These are phyloP conservation scores for Orbilia javanica DNA, from an alignment of 2,329 filamentous ascomycete species.

Conservation along the genomic window DNA sequence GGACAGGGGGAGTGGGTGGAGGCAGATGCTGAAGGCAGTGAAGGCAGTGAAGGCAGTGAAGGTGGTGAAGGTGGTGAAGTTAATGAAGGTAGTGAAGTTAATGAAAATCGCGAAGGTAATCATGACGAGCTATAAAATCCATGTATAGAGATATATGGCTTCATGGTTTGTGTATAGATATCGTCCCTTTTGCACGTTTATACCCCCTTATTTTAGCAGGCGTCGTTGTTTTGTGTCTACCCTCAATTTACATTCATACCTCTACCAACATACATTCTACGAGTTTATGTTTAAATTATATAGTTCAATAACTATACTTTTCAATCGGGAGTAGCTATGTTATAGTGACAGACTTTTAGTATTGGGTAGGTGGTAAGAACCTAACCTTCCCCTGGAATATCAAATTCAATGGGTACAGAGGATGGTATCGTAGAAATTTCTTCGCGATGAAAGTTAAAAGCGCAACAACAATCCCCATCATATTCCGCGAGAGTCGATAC, in stretches of 20 bases:
- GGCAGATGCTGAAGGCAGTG: neutral
- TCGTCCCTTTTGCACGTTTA: neutral
- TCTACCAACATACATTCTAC: neutral
- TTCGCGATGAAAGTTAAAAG: neutral
- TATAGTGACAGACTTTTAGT: slow-evolving; percentile 7
- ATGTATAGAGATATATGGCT: neutral
- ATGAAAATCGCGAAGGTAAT: neutral
- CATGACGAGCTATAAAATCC: slow-evolving; percentile 58
- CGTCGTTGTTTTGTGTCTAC: neutral
- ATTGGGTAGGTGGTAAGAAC: slow-evolving; percentile 1
- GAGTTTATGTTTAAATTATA: too few species aligned
- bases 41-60: neutral
- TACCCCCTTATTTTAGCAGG: slow-evolving; percentile 22
- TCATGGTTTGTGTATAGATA: neutral
- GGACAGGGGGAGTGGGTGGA: slow-evolving; percentile 13
- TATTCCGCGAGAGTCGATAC: neutral
- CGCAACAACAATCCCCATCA: neutral
- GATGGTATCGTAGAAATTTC: neutral
- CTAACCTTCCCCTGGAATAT: neutral
- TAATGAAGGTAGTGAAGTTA: slow-evolving; percentile 3
- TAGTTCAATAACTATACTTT: too few species aligned
- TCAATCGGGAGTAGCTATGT: too few species aligned
- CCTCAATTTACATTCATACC: neutral
- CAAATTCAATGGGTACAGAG: neutral
- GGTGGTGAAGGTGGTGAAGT: neutral